phyloP scores from a whole-genome alignment of 2,329 filamentous ascomycete species.

The Exophiala bonariae region DNA sequence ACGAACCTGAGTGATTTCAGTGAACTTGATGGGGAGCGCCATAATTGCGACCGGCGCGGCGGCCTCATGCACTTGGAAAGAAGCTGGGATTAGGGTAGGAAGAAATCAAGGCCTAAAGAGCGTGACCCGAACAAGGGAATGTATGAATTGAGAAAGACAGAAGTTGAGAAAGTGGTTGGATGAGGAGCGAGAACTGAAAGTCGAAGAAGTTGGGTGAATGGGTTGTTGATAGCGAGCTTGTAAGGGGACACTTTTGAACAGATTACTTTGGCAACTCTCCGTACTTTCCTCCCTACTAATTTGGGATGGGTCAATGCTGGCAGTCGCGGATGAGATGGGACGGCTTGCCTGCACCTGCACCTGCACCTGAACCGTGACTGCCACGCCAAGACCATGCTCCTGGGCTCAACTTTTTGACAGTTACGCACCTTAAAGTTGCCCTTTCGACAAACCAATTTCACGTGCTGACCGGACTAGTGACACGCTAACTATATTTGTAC shows the following conservation, averaged over 20 bases:
- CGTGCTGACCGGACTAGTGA: no score
- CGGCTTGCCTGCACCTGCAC: no score
- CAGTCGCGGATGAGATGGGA: no score
- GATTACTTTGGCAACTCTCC: no score
- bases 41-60: constrained; percentile 43
- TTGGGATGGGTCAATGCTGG: no score
- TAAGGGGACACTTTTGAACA: constrained; percentile 19
- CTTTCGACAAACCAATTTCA: no score
- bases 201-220: no score
- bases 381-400: no score
- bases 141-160: constrained; percentile 14
- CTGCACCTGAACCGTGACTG: no score
- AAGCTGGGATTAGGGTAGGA: constrained; percentile 9
- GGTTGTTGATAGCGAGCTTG: constrained; percentile 23
- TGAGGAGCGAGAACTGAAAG: constrained; percentile 8
- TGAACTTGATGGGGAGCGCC: constrained; percentile 85
- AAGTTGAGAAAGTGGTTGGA: constrained; percentile 4
- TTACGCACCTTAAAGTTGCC: no score
- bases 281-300: constrained; percentile 6
- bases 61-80: constrained; percentile 26
- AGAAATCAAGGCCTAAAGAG: constrained; percentile 17
- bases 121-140: constrained; percentile 16
- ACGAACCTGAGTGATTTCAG: constrained; percentile 78
- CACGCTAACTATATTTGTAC: no score
- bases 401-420: no score